These are phyloP conservation scores for Wickerhamiella bombiphila DNA, from an alignment of 805 yeast species.

Conservation along the genomic window DNA sequence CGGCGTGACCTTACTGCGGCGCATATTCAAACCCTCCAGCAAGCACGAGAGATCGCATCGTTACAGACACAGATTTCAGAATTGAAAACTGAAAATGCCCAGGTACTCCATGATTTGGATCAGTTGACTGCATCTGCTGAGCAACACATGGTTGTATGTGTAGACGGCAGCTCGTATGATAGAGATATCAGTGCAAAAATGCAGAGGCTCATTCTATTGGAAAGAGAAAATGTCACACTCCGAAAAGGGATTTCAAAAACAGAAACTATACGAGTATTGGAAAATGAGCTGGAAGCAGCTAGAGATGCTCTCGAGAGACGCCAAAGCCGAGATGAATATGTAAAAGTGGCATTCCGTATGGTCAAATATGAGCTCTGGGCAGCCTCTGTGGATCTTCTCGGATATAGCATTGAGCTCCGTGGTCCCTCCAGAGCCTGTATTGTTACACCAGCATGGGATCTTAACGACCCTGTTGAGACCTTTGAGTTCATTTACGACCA, in stretches of 20 bases:
- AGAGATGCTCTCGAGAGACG: not conserved
- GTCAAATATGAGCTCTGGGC: conserved; percentile 13
- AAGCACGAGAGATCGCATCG: not conserved
- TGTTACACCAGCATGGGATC: conserved; percentile 3
- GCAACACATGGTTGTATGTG: too few species aligned
- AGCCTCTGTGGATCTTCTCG: conserved; percentile 12
- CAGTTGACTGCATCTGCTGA: too few species aligned
- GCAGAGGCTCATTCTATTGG: conserved; percentile 1
- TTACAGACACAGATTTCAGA: not conserved
- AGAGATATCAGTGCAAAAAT: not conserved
- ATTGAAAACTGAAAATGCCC: not conserved
- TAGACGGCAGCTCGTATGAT: conserved; percentile 5
- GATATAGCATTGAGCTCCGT: conserved; percentile 7
- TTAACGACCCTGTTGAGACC: not conserved
- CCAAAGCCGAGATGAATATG: not conserved
- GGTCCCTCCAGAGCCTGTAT: conserved; percentile 7
- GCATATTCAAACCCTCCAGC: too few species aligned
- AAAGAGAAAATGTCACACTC: conserved; percentile 1
- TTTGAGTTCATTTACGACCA: conserved; percentile 11
- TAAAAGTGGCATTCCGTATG: conserved; percentile 8
- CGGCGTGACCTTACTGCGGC: too few species aligned
- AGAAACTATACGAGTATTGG: not conserved
- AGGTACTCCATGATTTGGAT: conserved; percentile 2
- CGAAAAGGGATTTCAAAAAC: not conserved
- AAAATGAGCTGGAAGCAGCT: not conserved